These are phyloP conservation scores for Plenodomus lindquistii DNA, from an alignment of 2,329 filamentous ascomycete species.

Conservation along the genomic window DNA sequence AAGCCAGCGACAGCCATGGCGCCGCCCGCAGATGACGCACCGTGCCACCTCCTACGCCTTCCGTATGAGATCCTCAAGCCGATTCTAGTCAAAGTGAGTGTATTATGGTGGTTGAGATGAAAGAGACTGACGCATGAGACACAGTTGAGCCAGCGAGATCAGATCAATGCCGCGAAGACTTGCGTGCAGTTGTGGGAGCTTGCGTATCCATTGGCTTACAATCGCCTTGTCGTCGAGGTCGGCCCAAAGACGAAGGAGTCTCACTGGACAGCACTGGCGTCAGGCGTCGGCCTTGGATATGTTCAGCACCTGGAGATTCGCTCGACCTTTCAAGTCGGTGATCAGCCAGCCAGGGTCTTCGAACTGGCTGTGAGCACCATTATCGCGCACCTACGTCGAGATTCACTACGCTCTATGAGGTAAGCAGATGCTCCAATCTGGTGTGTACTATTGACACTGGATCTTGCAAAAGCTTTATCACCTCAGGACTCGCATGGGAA, in stretches of 20 bases:
- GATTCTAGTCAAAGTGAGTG: background rate
- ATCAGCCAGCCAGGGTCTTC: background rate
- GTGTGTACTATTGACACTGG: background rate
- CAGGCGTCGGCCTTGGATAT: background rate
- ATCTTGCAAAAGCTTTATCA: too few relatives aligned
- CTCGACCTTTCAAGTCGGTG: background rate
- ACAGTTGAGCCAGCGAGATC: background rate
- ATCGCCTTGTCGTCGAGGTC: background rate
- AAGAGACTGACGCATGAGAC: background rate
- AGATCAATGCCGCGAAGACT: conserved; percentile 5
- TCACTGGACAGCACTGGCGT: conserved; percentile 1
- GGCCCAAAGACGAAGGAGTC: background rate
- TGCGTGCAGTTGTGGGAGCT: background rate
- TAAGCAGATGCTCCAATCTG: background rate
- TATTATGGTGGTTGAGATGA: background rate
- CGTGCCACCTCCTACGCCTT: conserved; percentile 3
- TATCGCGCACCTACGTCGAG: background rate
- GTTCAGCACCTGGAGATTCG: conserved; percentile 1
- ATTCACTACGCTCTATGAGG: conserved; percentile 3
- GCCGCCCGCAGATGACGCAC: background rate
- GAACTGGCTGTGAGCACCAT: background rate
- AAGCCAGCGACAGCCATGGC: background rate
- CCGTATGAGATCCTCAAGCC: conserved; percentile 6
- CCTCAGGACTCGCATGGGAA: background rate
- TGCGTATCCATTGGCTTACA: conserved; percentile 2